Evolutionary conservation across 768 basidiomycete genomes (phyloP), one percentile per base, ranked within the genome.

Genomic region (Lyophyllum semitale): DNA sequence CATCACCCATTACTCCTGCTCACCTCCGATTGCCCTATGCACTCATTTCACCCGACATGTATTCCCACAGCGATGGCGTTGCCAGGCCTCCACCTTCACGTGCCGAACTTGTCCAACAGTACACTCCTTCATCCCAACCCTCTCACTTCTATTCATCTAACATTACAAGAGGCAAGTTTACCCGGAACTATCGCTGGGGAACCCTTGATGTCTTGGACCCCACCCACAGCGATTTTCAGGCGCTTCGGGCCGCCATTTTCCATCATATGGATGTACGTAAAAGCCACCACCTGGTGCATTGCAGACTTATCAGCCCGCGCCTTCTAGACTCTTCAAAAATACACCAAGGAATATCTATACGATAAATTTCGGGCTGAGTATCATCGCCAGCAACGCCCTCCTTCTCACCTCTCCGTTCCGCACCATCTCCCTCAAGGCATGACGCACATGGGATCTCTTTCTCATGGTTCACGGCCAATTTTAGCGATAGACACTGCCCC

Each of bases 51-150:
- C 91, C 91, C 18, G 91, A 93, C 71, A 77, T 82, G 53, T 93
- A 91, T 72, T 88, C 89, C 48, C 89, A 92, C 71, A 89, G 87
- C 68, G 91, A 92, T 65, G 91, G 91, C 9, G 85, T 91, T 50
- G 70, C 79, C 38, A 78, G 85, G 55, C 71, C 75, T 25, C 69
- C 79, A 25, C 77, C 74, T 20, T 80, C 87, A 9, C 85, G 90
- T 45, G 84, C 87, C 63, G 89, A 91, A 63, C 80, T 91, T 25
- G 78, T 86, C 45, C 81, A 84, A 42, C 87, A 88, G 68, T 91
- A 92, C 77, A 80, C 84, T 58, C 87, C 86, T 59, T 81, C 82
- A 15, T 64, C 69, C 35, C 79, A 78, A 43, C 35, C 53, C 29
- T 41, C 40, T 54, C 72, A 77, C 41, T 59, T 67, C 32, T 69